phyloP scores from a whole-genome alignment of 202 grass and related monocot genomes.

The Panicum hallii region DNA sequence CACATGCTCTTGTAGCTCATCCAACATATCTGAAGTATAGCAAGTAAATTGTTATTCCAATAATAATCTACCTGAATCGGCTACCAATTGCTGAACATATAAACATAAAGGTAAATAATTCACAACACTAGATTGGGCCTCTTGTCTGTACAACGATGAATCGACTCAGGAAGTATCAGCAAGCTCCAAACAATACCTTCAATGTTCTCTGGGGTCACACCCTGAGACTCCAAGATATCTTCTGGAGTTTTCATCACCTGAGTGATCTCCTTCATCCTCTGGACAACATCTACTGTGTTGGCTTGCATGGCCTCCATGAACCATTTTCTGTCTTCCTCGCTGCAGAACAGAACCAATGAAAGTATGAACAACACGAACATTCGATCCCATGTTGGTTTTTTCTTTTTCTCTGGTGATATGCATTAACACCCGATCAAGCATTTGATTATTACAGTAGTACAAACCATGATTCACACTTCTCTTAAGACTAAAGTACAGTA shows the following conservation, averaged over 20 bases:
- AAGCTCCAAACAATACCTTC: constrained; percentile 50
- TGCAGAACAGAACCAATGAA: constrained; percentile 9
- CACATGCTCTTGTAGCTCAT: constrained; percentile 82
- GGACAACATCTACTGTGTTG: constrained; percentile 71
- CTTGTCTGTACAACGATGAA: not conserved
- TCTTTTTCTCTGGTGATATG: not conserved
- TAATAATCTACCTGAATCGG: not conserved
- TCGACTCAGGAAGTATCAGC: not conserved
- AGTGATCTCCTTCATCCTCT: constrained; percentile 94
- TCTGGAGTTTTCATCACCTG: constrained; percentile 93
- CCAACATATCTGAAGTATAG: constrained; percentile 66
- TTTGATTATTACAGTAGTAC: not conserved
- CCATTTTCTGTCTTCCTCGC: constrained; percentile 91
- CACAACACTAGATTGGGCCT: not conserved
- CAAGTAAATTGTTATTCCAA: not conserved
- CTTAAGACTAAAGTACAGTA: not conserved
- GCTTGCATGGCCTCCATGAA: constrained; percentile 93
- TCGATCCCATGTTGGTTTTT: not conserved
- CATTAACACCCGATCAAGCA: not conserved
- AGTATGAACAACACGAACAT: not conserved
- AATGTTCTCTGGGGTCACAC: constrained; percentile 74
- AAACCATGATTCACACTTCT: not conserved
- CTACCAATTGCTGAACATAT: not conserved
- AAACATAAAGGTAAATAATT: not conserved
- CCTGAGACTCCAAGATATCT: constrained; percentile 74